Conservation (phyloP, 1,139 yeast species). For the Magnusiomyces clavatus region DNA sequence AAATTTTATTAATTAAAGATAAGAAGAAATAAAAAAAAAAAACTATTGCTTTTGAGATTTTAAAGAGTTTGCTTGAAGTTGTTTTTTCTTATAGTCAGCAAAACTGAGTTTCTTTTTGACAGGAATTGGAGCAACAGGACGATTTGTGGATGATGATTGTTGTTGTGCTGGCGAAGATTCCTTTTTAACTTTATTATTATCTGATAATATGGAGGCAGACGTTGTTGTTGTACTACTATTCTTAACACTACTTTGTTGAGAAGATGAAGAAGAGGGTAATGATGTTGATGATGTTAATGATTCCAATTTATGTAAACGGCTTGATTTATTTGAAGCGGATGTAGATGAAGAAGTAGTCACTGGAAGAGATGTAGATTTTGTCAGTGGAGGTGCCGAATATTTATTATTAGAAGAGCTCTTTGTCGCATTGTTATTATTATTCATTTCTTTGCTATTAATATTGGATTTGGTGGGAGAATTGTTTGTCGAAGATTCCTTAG, state of each 20-base stretch:
- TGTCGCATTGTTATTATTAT: not conserved
- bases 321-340: too few species aligned
- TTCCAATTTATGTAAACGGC: too few species aligned
- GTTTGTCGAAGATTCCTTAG: not conserved
- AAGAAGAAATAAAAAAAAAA: too few species aligned
- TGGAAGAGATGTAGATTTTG: not conserved
- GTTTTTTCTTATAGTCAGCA: too few species aligned
- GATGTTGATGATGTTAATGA: too few species aligned
- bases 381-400: not conserved
- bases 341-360: not conserved
- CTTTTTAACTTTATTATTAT: not conserved
- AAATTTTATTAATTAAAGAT: too few species aligned
- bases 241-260: not conserved
- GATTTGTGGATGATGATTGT: not conserved
- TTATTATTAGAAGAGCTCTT: not conserved
- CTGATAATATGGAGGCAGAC: not conserved
- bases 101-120: too few species aligned
- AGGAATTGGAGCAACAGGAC: not conserved
- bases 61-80: too few species aligned
- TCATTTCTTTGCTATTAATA: too few species aligned
- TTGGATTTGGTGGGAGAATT: too few species aligned
- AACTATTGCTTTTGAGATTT: too few species aligned
- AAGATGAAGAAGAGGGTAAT: not conserved
- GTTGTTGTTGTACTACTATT: not conserved
- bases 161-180: not conserved